phyloP scores from a whole-genome alignment of 345 rosid genomes.

The Adansonia digitata region DNA sequence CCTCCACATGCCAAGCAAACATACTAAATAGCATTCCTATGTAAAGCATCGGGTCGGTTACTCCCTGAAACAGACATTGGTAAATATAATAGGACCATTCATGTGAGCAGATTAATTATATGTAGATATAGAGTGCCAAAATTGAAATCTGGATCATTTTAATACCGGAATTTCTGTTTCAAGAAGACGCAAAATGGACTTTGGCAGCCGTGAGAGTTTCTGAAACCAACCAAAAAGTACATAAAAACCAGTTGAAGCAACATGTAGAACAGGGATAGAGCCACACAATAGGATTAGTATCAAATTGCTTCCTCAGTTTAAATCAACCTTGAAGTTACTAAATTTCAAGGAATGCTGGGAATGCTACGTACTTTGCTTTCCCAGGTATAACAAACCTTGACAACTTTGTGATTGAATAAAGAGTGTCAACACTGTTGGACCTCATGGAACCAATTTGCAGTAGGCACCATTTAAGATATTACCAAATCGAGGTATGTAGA shows the following conservation, averaged over 20 bases:
- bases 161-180: constrained; percentile 84
- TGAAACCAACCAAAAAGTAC: constrained; percentile 28
- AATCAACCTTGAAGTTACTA: constrained; percentile 4
- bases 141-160: background rate
- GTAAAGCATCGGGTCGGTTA: constrained; percentile 99
- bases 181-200: constrained; percentile 85
- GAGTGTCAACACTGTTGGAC: background rate
- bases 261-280: background rate
- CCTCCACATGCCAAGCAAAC: constrained; percentile 99
- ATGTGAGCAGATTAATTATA: background rate
- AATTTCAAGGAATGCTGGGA: background rate
- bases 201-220: constrained; percentile 82
- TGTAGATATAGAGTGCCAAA: background rate
- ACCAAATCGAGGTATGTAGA: background rate
- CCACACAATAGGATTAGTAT: background rate
- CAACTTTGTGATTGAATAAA: background rate
- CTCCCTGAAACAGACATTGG: constrained; percentile 65
- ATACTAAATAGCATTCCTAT: constrained; percentile 98
- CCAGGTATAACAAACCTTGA: background rate
- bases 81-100: constrained; percentile 6
- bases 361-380: background rate
- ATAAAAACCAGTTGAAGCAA: background rate
- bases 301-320: background rate
- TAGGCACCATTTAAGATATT: background rate
- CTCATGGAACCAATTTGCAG: background rate